A percentile compares a stretch with the other conserved stretches of the same genome.
phyloP scores from a whole-genome alignment of 2,329 filamentous ascomycete genomes.

The Aspergillus pseudoglaucus region DNA sequence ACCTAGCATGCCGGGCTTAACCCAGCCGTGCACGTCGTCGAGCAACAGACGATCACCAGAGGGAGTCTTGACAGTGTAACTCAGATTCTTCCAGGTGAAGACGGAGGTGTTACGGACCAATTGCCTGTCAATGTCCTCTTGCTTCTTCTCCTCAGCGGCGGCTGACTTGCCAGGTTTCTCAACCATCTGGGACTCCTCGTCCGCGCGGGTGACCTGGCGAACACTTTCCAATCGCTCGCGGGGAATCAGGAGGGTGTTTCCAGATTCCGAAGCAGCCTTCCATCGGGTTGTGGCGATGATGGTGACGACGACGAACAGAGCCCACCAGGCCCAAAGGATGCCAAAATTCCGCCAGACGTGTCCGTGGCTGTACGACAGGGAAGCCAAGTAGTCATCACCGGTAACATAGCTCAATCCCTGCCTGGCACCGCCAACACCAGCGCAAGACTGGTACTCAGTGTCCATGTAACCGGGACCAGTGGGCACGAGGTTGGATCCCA shows the following conservation, averaged over 20 bases:
- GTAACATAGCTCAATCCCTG: constrained; percentile 45
- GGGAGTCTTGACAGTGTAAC: constrained; percentile 60
- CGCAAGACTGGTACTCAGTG: constrained; percentile 18
- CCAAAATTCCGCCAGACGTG: constrained; percentile 58
- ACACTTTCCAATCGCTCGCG: constrained; percentile 49
- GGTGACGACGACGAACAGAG: constrained; percentile 52
- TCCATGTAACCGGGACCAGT: constrained; percentile 26
- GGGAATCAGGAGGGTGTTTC: constrained; percentile 55
- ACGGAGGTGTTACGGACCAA: constrained; percentile 59
- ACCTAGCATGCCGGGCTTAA: constrained; percentile 68
- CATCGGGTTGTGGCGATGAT: constrained; percentile 53
- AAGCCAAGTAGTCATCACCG: constrained; percentile 54
- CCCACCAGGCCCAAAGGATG: constrained; percentile 59
- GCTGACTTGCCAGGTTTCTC: constrained; percentile 18
- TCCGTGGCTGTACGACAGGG: constrained; percentile 47
- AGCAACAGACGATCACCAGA: constrained; percentile 51
- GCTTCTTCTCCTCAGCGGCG: constrained; percentile 11
- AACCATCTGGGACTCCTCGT: constrained; percentile 45
- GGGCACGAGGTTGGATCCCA: constrained; percentile 30
- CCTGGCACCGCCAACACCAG: constrained; percentile 44
- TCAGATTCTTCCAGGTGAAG: constrained; percentile 69
- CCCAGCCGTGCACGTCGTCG: constrained; percentile 66
- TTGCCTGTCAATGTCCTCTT: constrained; percentile 27
- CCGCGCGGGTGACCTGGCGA: constrained; percentile 24
- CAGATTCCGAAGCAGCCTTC: constrained; percentile 48